phyloP scores from a whole-genome alignment of 306 rosid species.

The Chamaecrista fasciculata region DNA sequence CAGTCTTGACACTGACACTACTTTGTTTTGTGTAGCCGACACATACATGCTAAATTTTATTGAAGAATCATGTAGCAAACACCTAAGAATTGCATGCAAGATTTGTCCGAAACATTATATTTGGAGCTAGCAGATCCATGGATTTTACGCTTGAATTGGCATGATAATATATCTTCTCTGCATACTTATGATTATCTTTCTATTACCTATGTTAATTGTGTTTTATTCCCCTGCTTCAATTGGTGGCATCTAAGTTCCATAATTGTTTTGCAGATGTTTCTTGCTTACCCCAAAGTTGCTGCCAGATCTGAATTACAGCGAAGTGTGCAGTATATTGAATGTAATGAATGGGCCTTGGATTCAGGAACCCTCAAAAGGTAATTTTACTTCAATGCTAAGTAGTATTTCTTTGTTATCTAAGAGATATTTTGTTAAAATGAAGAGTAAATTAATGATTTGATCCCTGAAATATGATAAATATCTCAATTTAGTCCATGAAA shows the following conservation, averaged over 20 bases:
- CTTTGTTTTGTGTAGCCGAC: background rate
- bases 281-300: slow-evolving; percentile 90
- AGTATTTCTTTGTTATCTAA: background rate
- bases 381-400: background rate
- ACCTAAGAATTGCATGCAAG: background rate
- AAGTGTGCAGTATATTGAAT: slow-evolving; percentile 82
- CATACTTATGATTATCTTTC: background rate
- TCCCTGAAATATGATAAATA: too few relatives aligned
- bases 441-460: too few relatives aligned
- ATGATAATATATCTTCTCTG: background rate
- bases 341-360: slow-evolving; percentile 94
- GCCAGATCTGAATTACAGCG: slow-evolving; percentile 83
- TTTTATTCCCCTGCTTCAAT: background rate
- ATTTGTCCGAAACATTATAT: background rate
- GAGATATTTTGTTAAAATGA: background rate
- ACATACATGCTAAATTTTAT: background rate
- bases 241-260: slow-evolving; percentile 4
- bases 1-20: background rate
- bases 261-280: slow-evolving; percentile 71
- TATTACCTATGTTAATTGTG: background rate
- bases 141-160: slow-evolving; percentile 11
- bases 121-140: background rate
- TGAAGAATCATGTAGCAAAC: background rate
- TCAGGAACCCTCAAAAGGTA: slow-evolving; percentile 67
- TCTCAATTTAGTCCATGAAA: too few relatives aligned